Conservation (phyloP, 108 stramenopile species). For the Stephanodiscus triporus region DNA sequence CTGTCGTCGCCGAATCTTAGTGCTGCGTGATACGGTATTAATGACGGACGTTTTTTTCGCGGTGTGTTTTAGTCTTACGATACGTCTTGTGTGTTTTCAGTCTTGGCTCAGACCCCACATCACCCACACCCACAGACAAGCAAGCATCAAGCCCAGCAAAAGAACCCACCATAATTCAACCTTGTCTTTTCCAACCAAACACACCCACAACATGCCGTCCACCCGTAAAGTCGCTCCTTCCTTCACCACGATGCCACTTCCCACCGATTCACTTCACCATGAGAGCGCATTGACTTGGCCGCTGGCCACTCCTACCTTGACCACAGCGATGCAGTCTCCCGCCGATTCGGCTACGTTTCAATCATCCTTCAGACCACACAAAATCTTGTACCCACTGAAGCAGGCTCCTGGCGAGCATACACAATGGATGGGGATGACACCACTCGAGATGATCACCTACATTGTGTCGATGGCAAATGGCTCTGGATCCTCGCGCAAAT, state of each 20-base stretch:
- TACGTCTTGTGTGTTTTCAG: neutral
- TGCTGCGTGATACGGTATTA: no score
- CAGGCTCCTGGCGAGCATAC: no score
- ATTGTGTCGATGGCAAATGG: slow-evolving; percentile 12
- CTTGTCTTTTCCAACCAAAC: neutral
- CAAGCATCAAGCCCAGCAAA: neutral
- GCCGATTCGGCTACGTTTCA: neutral
- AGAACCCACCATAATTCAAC: neutral
- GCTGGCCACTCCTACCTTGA: neutral
- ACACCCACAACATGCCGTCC: neutral
- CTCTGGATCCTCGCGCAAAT: no score
- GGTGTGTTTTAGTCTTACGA: no score
- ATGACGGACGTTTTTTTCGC: no score
- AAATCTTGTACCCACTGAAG: slow-evolving; percentile 9
- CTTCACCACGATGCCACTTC: neutral
- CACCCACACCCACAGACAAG: neutral
- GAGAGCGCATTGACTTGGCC: no score
- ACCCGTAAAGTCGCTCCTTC: neutral
- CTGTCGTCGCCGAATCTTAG: no score
- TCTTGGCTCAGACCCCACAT: neutral
- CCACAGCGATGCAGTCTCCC: neutral
- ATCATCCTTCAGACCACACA: neutral
- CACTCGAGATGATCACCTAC: slow-evolving; percentile 5
- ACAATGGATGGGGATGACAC: no score
- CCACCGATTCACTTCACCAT: no score